Evolutionary conservation across 2,329 filamentous ascomycete genomes (phyloP).

Genomic region (Ophiostoma sp.): DNA sequence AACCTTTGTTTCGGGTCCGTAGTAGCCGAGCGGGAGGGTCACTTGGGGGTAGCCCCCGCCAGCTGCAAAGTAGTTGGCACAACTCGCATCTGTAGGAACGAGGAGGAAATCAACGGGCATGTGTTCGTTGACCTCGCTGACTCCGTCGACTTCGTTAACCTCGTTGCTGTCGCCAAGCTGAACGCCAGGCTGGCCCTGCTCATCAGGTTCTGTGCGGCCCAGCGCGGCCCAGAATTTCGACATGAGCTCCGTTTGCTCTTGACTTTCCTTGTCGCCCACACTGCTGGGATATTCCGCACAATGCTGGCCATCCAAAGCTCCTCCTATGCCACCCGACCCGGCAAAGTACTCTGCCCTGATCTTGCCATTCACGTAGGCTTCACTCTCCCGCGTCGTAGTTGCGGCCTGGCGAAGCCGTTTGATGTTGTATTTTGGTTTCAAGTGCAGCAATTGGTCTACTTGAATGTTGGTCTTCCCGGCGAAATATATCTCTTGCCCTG

Average conservation of each 20-base stretch:
- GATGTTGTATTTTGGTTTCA: neutral
- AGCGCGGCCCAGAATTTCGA: too few species aligned
- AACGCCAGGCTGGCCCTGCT: too few species aligned
- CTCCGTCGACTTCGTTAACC: too few species aligned
- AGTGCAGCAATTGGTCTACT: too few species aligned
- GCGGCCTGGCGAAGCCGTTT: conserved; percentile 11
- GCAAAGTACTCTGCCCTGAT: conserved; percentile 36
- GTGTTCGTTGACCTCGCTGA: conserved; percentile 15
- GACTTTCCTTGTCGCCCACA: conserved; percentile 38
- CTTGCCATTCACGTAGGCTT: conserved; percentile 1
- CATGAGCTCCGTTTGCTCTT: too few species aligned
- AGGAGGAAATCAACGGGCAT: conserved; percentile 54
- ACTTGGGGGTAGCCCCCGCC: conserved; percentile 56
- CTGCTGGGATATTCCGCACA: neutral
- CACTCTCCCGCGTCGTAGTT: conserved; percentile 36
- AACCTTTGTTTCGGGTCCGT: conserved; percentile 45
- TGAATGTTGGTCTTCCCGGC: neutral
- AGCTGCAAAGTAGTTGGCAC: conserved; percentile 53
- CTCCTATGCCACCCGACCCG: conserved; percentile 55
- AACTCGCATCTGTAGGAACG: conserved; percentile 48
- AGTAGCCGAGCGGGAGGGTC: conserved; percentile 59
- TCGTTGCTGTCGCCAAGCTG: too few species aligned
- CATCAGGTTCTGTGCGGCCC: too few species aligned
- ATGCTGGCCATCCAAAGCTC: conserved; percentile 32
- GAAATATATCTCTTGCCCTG: neutral